These are phyloP conservation scores for Emericellopsis terricola DNA, from an alignment of 495 filamentous ascomycete species.

Conservation along the genomic window DNA sequence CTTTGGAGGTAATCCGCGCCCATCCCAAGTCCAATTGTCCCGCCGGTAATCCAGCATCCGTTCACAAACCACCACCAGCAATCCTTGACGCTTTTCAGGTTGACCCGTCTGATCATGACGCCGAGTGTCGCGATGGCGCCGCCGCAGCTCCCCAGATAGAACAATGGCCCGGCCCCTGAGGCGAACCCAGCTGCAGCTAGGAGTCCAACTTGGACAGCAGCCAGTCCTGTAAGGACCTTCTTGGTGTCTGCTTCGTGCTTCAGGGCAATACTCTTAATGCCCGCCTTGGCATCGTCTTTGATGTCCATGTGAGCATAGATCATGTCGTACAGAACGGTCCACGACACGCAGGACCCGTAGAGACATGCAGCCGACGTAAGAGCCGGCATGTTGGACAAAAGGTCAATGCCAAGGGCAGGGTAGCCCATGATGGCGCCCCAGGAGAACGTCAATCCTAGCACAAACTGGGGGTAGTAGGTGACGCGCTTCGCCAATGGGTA, in stretches of 20 bases:
- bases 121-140: slow-evolving; percentile 59
- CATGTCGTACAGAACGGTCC: slow-evolving; percentile 96
- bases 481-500: slow-evolving; percentile 90
- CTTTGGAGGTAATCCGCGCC: slow-evolving; percentile 29
- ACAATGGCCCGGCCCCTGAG: slow-evolving; percentile 63
- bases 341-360: slow-evolving; percentile 75
- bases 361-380: slow-evolving; percentile 50
- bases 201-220: slow-evolving; percentile 56
- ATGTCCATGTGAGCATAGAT: slow-evolving; percentile 99
- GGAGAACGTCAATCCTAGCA: slow-evolving; percentile 83
- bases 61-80: slow-evolving; percentile 96
- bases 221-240: slow-evolving; percentile 58
- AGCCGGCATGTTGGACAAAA: slow-evolving; percentile 46
- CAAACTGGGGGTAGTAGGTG: slow-evolving; percentile 86
- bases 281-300: slow-evolving; percentile 77
- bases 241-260: slow-evolving; percentile 82
- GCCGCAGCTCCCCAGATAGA: slow-evolving; percentile 72
- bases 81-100: slow-evolving; percentile 61
- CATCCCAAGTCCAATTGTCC: slow-evolving; percentile 30
- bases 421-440: slow-evolving; percentile 98
- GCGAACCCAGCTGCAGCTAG: slow-evolving; percentile 59
- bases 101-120: slow-evolving; percentile 78
- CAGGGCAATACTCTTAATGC: slow-evolving; percentile 89
- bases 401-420: slow-evolving; percentile 72
- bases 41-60: slow-evolving; percentile 38